Conservation (phyloP, 306 rosid genomes). For the Delonix regia region DNA sequence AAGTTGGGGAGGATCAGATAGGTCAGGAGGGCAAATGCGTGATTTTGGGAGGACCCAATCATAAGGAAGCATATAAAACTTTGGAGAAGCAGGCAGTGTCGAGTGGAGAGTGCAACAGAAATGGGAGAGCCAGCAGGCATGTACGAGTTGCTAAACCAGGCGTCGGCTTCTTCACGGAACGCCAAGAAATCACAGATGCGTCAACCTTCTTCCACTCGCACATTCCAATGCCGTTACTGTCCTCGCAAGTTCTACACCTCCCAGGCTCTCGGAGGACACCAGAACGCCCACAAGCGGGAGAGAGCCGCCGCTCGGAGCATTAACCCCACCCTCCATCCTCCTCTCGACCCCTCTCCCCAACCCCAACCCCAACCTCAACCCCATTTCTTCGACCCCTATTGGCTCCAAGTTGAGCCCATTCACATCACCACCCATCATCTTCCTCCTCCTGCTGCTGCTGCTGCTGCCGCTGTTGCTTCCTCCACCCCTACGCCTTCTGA, state of each 20-base stretch:
- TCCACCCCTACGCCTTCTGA: not conserved
- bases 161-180: not conserved
- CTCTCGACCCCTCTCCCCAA: not conserved
- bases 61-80: too few relatives aligned
- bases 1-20: too few relatives aligned
- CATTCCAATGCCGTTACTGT: constrained; percentile 55
- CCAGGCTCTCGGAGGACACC: constrained; percentile 80
- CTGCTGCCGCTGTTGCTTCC: not conserved
- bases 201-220: constrained; percentile 4
- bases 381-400: constrained; percentile 25
- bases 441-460: not conserved
- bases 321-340: not conserved
- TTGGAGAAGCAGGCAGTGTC: too few relatives aligned
- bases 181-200: not conserved
- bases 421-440: not conserved
- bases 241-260: constrained; percentile 66
- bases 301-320: constrained; percentile 50
- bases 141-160: constrained; percentile 38
- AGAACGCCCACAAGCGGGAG: constrained; percentile 74
- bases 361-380: not conserved
- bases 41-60: too few relatives aligned
- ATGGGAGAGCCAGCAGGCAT: constrained; percentile 38
- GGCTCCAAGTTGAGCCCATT: not conserved
- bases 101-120: not conserved
- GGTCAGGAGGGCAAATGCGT: too few relatives aligned